Conservation (phyloP, 108 stramenopile species). For the Nitzschia inconspicua region DNA sequence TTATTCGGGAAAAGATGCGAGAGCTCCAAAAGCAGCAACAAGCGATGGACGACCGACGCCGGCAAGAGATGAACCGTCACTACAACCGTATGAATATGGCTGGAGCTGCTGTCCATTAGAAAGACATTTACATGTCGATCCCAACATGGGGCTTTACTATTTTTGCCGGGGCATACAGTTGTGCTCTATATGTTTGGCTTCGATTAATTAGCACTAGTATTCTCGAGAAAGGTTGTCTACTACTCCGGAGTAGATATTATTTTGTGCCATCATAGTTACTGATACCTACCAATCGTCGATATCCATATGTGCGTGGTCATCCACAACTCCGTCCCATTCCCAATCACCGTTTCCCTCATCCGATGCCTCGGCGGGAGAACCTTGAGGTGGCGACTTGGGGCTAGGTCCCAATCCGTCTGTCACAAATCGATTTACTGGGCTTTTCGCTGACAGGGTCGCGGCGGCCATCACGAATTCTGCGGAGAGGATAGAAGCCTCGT, state of each 20-base stretch:
- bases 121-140: no score
- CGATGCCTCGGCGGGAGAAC: slow-evolving; percentile 1
- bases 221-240: no score
- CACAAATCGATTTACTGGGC: no score
- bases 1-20: slow-evolving; percentile 85
- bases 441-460: no score
- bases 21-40: slow-evolving; percentile 87
- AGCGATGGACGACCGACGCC: slow-evolving; percentile 89
- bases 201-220: no score
- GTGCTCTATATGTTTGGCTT: no score
- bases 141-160: no score
- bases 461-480: no score
- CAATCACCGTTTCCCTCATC: slow-evolving; percentile 1
- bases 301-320: slow-evolving; percentile 33
- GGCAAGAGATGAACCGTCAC: slow-evolving; percentile 85
- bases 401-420: slow-evolving; percentile 23
- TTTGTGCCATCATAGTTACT: not conserved
- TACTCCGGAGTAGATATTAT: no score
- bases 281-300: not conserved
- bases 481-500: no score
- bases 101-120: no score
- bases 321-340: slow-evolving; percentile 36
- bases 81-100: slow-evolving; percentile 12
- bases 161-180: no score
- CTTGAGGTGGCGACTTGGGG: not conserved